These are phyloP conservation scores for Ophidiomyces ophidiicola DNA, from an alignment of 2,329 filamentous ascomycete species.

Conservation along the genomic window DNA sequence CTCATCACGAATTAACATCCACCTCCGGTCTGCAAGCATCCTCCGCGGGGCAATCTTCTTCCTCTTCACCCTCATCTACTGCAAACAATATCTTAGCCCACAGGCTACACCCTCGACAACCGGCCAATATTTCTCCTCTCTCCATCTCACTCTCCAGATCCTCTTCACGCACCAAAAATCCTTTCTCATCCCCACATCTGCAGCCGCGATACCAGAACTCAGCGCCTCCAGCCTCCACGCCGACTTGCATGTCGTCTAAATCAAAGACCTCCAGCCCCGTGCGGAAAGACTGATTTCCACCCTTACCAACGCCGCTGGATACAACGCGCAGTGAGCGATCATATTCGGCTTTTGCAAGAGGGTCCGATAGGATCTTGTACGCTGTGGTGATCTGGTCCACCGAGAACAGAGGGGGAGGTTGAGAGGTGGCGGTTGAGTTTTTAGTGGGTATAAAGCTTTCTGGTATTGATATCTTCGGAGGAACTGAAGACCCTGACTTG, in stretches of 20 bases:
- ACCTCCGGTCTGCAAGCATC: background rate
- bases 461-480: background rate
- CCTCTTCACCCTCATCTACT: slow-evolving; percentile 30
- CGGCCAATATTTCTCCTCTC: slow-evolving; percentile 46
- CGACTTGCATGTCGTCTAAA: slow-evolving; percentile 42
- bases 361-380: slow-evolving; percentile 42
- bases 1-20: slow-evolving; percentile 2
- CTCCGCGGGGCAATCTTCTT: background rate
- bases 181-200: slow-evolving; percentile 46
- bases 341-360: slow-evolving; percentile 36
- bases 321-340: slow-evolving; percentile 35
- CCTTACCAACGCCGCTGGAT: slow-evolving; percentile 19
- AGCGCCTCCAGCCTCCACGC: slow-evolving; percentile 23
- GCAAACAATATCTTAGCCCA: slow-evolving; percentile 51
- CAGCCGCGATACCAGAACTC: slow-evolving; percentile 43
- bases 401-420: slow-evolving; percentile 23
- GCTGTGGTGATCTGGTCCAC: slow-evolving; percentile 50
- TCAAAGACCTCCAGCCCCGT: slow-evolving; percentile 47
- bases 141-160: slow-evolving; percentile 42
- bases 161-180: slow-evolving; percentile 43
- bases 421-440: background rate
- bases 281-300: slow-evolving; percentile 26
- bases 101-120: slow-evolving; percentile 52
- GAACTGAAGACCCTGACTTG: slow-evolving; percentile 12
- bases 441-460: background rate